Conservation (phyloP, 1,139 yeast species). For the Nakaseomyces bracarensis region DNA sequence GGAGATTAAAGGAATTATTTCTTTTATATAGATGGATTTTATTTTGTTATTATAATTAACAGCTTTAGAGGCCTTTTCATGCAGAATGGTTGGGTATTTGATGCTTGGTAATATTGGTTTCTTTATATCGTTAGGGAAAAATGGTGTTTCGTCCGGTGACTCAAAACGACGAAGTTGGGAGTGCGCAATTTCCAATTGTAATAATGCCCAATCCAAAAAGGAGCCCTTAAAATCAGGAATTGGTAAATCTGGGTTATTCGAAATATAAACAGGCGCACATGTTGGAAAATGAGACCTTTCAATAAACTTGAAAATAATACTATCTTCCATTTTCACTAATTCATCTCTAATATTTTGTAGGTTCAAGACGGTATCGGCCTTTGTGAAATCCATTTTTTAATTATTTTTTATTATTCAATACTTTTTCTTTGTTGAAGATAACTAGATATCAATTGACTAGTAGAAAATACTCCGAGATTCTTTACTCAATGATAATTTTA, state of each 20-base stretch:
- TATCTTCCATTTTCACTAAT: constrained; percentile 89
- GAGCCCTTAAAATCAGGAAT: constrained; percentile 70
- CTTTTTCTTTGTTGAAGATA: too few species aligned
- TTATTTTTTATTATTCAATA: too few species aligned
- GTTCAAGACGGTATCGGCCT: constrained; percentile 75
- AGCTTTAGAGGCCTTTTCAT: constrained; percentile 55
- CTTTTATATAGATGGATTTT: constrained; percentile 54
- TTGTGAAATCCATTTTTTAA: constrained; percentile 68
- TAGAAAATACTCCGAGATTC: too few species aligned
- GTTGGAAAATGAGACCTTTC: constrained; percentile 84
- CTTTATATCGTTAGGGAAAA: constrained; percentile 61
- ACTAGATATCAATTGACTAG: too few species aligned
- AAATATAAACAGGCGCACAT: constrained; percentile 66
- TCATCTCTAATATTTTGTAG: constrained; percentile 76
- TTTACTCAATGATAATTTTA: too few species aligned
- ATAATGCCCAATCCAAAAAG: constrained; percentile 77
- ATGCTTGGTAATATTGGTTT: constrained; percentile 71
- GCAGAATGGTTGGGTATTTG: constrained; percentile 70
- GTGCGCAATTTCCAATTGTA: constrained; percentile 70
- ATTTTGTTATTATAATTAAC: constrained; percentile 70
- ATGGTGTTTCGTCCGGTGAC: constrained; percentile 94
- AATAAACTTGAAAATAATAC: constrained; percentile 83
- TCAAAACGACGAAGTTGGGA: constrained; percentile 83
- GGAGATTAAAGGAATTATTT: constrained; percentile 67
- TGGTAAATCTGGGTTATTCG: constrained; percentile 39